phyloP scores from a whole-genome alignment of 2,329 filamentous ascomycete genomes.

The Sporothrix sp. region DNA sequence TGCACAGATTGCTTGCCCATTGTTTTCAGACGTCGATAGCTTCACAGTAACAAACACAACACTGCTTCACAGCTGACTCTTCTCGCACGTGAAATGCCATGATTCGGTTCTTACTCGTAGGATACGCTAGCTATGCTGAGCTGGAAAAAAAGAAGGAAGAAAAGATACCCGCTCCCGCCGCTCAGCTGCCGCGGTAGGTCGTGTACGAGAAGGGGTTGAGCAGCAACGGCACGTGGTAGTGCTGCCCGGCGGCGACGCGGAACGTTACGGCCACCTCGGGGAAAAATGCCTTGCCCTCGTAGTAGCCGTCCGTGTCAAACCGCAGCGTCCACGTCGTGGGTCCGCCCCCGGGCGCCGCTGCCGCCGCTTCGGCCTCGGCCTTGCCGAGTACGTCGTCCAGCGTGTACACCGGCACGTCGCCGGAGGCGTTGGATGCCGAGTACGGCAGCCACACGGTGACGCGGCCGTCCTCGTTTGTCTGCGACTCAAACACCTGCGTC shows the following conservation, averaged over 20 bases:
- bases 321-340: constrained; percentile 55
- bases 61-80: not conserved
- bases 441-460: constrained; percentile 59
- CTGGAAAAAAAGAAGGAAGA: no score
- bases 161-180: not conserved
- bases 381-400: constrained; percentile 45
- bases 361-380: constrained; percentile 21
- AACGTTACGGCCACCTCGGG: constrained; percentile 49
- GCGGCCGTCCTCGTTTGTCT: constrained; percentile 67
- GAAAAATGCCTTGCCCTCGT: constrained; percentile 53
- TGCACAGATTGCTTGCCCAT: no score
- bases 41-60: not conserved
- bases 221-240: constrained; percentile 72
- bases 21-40: constrained; percentile 1
- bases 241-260: constrained; percentile 44
- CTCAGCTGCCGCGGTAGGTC: constrained; percentile 67
- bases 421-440: constrained; percentile 38
- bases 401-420: constrained; percentile 49
- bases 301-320: constrained; percentile 66
- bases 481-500: constrained; percentile 49
- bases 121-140: no score
- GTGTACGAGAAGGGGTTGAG: constrained; percentile 72
- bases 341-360: constrained; percentile 21
- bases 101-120: not conserved
- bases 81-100: no score